Evolutionary conservation across 1,284 basidiomycete genomes (phyloP).

Genomic region (Leccinum laetum): DNA sequence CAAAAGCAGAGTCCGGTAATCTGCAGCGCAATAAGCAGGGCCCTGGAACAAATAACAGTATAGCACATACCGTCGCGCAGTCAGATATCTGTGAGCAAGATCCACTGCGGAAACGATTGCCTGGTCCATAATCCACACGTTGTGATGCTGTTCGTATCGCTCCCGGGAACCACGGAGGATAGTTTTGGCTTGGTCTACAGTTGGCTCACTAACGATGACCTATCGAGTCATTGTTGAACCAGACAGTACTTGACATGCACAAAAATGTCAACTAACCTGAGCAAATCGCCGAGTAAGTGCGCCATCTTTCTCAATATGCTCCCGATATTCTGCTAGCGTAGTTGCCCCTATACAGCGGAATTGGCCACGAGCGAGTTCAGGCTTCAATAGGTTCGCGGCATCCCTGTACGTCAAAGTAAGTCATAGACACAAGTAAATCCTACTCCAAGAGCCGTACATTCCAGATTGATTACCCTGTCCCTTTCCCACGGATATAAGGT

Average conservation of each 20-base stretch:
- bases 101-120: conserved; percentile 1
- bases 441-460: neutral
- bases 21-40: neutral
- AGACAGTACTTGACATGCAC: neutral
- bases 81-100: conserved; percentile 5
- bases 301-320: conserved; percentile 14
- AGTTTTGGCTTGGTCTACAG: conserved; percentile 12
- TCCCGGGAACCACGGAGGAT: conserved; percentile 12
- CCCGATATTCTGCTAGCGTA: conserved; percentile 10
- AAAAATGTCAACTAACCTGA: neutral
- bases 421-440: neutral
- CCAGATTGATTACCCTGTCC: conserved; percentile 5
- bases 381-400: conserved; percentile 12
- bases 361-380: conserved; percentile 13
- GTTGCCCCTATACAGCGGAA: conserved; percentile 12
- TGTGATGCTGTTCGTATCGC: conserved; percentile 8
- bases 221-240: neutral
- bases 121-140: conserved; percentile 7
- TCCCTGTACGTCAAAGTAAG: conserved; percentile 3
- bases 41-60: neutral
- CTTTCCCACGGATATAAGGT: conserved; percentile 12
- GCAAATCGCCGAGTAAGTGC: conserved; percentile 14
- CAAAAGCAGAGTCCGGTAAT: conserved; percentile 12
- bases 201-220: conserved; percentile 15
- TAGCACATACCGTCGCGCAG: conserved; percentile 3